phyloP scores from a whole-genome alignment of 1,284 basidiomycete species.

The Xanthoconium separans region DNA sequence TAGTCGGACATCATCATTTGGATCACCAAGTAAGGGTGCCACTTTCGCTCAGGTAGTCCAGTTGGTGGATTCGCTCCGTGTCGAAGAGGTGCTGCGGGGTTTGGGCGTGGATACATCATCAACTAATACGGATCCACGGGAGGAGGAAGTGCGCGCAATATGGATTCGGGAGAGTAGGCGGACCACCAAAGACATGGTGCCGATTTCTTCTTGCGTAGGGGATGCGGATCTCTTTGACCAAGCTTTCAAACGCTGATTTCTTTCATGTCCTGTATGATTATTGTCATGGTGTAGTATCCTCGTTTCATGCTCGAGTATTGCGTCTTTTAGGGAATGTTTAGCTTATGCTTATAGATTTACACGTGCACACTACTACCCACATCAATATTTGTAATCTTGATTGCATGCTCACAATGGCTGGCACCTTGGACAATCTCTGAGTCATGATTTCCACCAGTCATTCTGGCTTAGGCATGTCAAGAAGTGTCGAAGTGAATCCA shows the following conservation, averaged over 20 bases:
- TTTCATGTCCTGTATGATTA: constrained; percentile 4
- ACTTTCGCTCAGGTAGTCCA: constrained; percentile 48
- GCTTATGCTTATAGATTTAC: constrained; percentile 31
- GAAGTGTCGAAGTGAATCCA: constrained; percentile 48
- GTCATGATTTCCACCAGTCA: constrained; percentile 44
- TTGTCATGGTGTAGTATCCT: constrained; percentile 5
- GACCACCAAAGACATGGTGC: constrained; percentile 55
- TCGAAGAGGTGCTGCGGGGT: constrained; percentile 64
- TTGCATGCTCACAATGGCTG: constrained; percentile 8
- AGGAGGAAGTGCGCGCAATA: constrained; percentile 67
- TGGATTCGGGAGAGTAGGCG: constrained; percentile 64
- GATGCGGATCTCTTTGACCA: constrained; percentile 44
- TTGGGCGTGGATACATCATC: constrained; percentile 44
- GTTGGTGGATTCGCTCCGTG: constrained; percentile 56
- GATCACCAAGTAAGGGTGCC: constrained; percentile 40
- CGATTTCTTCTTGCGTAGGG: constrained; percentile 22
- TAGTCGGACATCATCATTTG: constrained; percentile 59
- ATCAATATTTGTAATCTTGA: constrained; percentile 9
- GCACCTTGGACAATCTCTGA: no score
- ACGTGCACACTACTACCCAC: constrained; percentile 8
- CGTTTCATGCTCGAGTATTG: constrained; percentile 11
- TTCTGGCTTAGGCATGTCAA: constrained; percentile 45
- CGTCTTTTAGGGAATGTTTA: constrained; percentile 9
- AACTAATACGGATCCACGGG: constrained; percentile 45
- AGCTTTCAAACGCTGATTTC: constrained; percentile 49